Conservation (phyloP, 371 early-diverging fungal species). For the Fennellomyces sp. region DNA sequence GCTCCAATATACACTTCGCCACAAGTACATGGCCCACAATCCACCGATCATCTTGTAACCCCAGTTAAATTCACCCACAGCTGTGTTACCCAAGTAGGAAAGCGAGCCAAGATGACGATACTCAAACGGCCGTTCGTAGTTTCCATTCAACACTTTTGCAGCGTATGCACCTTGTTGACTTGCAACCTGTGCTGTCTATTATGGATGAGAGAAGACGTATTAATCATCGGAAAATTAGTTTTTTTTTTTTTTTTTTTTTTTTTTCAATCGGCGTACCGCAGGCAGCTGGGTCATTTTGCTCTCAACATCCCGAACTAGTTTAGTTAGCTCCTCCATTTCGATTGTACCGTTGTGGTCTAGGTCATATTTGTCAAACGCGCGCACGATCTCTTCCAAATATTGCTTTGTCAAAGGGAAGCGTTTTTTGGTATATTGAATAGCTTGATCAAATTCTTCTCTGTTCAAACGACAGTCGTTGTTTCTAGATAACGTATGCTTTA, state of each 20-base stretch:
- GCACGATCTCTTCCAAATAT: constrained; percentile 51
- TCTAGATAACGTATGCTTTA: no score
- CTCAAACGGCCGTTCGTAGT: constrained; percentile 52
- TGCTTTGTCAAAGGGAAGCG: constrained; percentile 58
- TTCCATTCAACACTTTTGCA: constrained; percentile 55
- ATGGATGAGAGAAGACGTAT: no score
- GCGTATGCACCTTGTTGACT: constrained; percentile 82
- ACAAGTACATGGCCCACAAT: constrained; percentile 64
- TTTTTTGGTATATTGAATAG: constrained; percentile 39
- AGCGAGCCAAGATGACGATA: constrained; percentile 79
- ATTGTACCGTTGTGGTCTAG: constrained; percentile 57
- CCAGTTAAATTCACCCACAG: constrained; percentile 67
- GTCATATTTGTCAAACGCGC: constrained; percentile 65
- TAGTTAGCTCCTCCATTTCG: constrained; percentile 64
- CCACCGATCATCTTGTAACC: constrained; percentile 62
- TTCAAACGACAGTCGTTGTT: constrained; percentile 54
- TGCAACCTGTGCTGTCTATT: constrained; percentile 89
- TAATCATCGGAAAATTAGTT: no score
- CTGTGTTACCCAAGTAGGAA: constrained; percentile 83
- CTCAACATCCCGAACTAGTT: constrained; percentile 63
- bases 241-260: not conserved
- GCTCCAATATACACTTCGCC: constrained; percentile 70
- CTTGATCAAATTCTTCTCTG: constrained; percentile 48
- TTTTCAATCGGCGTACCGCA: no score
- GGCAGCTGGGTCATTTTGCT: constrained; percentile 75